Percentiles rank a stretch among this genome's conserved stretches.
These are phyloP conservation scores for Aristolochia fimbriata DNA, from an alignment of 164 flowering plant species.

Conservation along the genomic window DNA sequence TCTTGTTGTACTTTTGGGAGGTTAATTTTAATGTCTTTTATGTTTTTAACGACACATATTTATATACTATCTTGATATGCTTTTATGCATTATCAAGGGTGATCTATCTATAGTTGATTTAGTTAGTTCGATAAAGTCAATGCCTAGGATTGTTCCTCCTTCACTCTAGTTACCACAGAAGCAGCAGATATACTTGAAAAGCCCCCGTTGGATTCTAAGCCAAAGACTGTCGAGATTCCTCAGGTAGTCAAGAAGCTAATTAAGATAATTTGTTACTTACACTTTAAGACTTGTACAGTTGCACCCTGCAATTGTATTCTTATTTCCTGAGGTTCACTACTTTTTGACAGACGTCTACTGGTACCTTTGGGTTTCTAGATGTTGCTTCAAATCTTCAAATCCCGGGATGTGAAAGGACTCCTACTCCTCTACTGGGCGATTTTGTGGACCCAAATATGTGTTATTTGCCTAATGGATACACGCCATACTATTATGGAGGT, in stretches of 20 bases:
- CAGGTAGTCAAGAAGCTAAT: conserved; percentile 57
- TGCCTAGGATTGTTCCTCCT: conserved; percentile 20
- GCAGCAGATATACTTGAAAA: conserved; percentile 63
- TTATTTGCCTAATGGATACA: conserved; percentile 35
- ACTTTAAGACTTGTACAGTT: background rate
- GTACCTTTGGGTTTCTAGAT: conserved; percentile 35
- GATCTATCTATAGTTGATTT: background rate
- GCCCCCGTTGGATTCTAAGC: conserved; percentile 45
- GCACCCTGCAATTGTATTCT: too few species aligned
- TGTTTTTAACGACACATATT: too few species aligned
- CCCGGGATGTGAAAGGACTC: conserved; percentile 35
- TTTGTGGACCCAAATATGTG: conserved; percentile 26
- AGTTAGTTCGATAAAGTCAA: too few species aligned
- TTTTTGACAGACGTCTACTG: conserved; percentile 19
- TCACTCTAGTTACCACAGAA: conserved; percentile 30
- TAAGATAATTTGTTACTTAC: background rate
- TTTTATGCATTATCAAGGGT: background rate
- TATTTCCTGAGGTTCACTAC: background rate
- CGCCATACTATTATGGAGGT: conserved; percentile 48
- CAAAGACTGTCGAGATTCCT: conserved; percentile 34
- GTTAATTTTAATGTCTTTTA: background rate
- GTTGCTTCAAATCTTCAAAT: conserved; percentile 31
- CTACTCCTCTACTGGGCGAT: conserved; percentile 24
- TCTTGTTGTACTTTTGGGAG: too few species aligned
- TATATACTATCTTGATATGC: too few species aligned